These are phyloP conservation scores for Pleurotus eryngii DNA, from an alignment of 768 basidiomycete species.

Conservation along the genomic window DNA sequence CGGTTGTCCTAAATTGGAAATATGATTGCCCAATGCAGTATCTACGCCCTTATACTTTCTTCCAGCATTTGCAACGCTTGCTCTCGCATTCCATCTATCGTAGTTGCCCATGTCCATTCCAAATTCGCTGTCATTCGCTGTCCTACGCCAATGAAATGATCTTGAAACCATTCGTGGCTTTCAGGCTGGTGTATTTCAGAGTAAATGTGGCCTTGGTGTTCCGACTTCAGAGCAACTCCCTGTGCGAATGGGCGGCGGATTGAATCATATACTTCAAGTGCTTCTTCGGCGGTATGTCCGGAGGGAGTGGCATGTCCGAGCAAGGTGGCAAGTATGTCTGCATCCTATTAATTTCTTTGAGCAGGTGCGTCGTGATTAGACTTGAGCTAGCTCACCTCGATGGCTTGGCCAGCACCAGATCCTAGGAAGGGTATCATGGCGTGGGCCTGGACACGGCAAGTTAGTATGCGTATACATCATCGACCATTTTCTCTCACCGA, in stretches of 20 bases:
- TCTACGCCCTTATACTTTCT: not conserved
- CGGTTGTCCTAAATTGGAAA: not conserved
- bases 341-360: not conserved
- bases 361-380: not conserved
- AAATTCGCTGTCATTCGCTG: not conserved
- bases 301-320: not conserved
- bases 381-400: not conserved
- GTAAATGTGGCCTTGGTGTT: not conserved
- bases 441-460: not conserved
- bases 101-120: conserved; percentile 3
- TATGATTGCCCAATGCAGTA: not conserved
- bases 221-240: not conserved
- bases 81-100: not conserved
- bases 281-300: not conserved
- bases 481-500: not conserved
- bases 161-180: not conserved
- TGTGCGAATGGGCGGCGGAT: not conserved
- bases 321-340: not conserved
- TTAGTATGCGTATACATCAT: not conserved
- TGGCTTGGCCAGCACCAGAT: conserved; percentile 1
- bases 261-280: not conserved
- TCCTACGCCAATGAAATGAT: not conserved
- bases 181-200: not conserved
- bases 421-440: conserved; percentile 2
- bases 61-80: not conserved